Base-by-base conservation (phyloP, 2,329 filamentous ascomycete species). In the Colletotrichum paranaense region DNA sequence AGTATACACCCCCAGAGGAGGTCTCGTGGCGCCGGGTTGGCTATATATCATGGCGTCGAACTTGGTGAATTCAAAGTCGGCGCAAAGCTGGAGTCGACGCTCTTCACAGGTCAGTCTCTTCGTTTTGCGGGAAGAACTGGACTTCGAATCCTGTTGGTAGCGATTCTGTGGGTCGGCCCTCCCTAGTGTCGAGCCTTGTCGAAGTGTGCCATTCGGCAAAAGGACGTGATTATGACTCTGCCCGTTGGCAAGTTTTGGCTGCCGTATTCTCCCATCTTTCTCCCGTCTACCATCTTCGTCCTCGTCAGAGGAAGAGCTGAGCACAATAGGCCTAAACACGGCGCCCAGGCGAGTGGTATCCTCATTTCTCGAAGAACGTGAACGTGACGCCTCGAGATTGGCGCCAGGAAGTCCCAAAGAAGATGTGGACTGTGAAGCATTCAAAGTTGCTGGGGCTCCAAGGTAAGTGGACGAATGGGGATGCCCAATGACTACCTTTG, bases 31-130 rank as follows among this genome's bases (percentile, higher is more conserved):
- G 59, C 63, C 35, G 67, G 67, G 56, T 66, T 75, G 74, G 9
- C 57, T 38, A 35, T 77, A 76, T 5, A 77, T 66, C 60, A 64
- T 62, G 6, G 60, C 53, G 49, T 77, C 76, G 35, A 77, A 77
- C 11, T 67, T 71, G 42, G 52, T 58, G 42, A 70, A 66, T 35
- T 76, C 66, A 16, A 77, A 77, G 6, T 16, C 11, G 14, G 38
- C 53, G 49, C 65, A 73, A 12, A 70, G 16, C 52, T 66, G 46
- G 5, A 70, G 22, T 12, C 71, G 73, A 59, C 49, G 74, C 30
- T 67, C 22, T 32, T 67, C 66, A n/a, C 63, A 64, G 12, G 46
- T 56, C 35, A 57, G 7, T 35, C 26, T 70, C 55, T n/a, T 22
- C 16, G 19, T 49, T 22, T 32, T 65, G 11, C n/a, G 55, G 11